Evolutionary conservation across 208 protist genomes (phyloP), one percentile per base, ranked within the genome.

Genomic region (Trypanosoma cruzi): DNA sequence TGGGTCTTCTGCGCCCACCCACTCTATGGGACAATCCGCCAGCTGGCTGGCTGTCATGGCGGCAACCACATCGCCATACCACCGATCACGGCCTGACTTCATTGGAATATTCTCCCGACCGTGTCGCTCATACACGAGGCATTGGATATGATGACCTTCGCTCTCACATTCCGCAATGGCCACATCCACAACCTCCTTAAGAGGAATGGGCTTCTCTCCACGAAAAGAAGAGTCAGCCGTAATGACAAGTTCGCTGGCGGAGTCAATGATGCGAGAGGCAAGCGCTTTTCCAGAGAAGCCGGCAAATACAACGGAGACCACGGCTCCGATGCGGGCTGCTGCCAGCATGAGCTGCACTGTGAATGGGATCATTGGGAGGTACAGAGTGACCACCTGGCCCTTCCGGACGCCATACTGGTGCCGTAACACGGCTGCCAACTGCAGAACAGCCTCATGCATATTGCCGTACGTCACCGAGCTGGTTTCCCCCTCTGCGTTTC

Each of bases 361-460:
- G 40, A 98, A 94, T 14, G 96, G 88, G 31, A 98, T 92, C 89
- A 99, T 99, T 22, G 98, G 98, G 49, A 99, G 82, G 82, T 99
- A 99, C 16, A 99, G 86, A 10, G 84, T 83, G 2, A 99, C 98
- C 22, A 75, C 63, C 71, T 99, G 96, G 22, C 98, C 97, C 69
- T 96, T 97, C 14, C 75, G 63, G 10, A 99, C 78, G 40, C 94
- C 94, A 74, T 93, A 92, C 29, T 85, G 59, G 8, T 69, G 63
- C 71, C 86, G 89, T 32, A 99, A 81, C 57, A 97, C 71, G 74
- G 98, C 96, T 4, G 96, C 93, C 32, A 98, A 64, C 68, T 79
- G 79, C 55, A 92, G 84, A 18, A 98, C 93, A 42, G 91, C 75
- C 40, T 73, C 68, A 55, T 88, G 82, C 75, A 98, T 84, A 68